Conservation (phyloP, 176 grass and related monocot genomes). For the Poa annua region DNA sequence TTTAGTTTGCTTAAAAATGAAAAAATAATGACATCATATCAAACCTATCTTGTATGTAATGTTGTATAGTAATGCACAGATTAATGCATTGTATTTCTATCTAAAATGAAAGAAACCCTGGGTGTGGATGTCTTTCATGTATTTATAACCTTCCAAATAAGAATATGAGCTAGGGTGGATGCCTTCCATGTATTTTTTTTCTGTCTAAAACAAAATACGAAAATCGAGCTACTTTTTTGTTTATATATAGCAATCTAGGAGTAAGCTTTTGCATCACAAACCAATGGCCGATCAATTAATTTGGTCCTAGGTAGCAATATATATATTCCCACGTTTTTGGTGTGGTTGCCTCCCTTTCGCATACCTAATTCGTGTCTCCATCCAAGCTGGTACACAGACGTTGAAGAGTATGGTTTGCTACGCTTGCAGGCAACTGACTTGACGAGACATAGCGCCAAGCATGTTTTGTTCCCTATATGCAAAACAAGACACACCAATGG, state of each 20-base stretch:
- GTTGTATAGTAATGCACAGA: background rate
- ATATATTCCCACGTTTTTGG: background rate
- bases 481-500: background rate
- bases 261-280: background rate
- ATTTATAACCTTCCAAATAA: background rate
- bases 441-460: constrained; percentile 20
- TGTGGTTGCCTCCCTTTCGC: background rate
- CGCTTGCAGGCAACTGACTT: constrained; percentile 3
- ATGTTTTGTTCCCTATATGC: constrained; percentile 26
- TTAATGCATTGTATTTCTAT: background rate
- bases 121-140: background rate
- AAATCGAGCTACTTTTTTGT: background rate
- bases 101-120: background rate
- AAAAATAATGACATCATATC: background rate
- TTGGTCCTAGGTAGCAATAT: background rate
- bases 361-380: constrained; percentile 1
- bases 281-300: background rate
- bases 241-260: background rate
- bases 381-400: background rate
- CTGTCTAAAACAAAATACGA: background rate
- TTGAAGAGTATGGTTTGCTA: background rate
- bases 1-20: background rate
- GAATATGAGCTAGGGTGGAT: background rate
- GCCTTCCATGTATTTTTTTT: background rate
- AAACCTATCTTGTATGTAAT: background rate